phyloP scores from a whole-genome alignment of 352 stramenopile genomes.

The Phytophthora europaea region DNA sequence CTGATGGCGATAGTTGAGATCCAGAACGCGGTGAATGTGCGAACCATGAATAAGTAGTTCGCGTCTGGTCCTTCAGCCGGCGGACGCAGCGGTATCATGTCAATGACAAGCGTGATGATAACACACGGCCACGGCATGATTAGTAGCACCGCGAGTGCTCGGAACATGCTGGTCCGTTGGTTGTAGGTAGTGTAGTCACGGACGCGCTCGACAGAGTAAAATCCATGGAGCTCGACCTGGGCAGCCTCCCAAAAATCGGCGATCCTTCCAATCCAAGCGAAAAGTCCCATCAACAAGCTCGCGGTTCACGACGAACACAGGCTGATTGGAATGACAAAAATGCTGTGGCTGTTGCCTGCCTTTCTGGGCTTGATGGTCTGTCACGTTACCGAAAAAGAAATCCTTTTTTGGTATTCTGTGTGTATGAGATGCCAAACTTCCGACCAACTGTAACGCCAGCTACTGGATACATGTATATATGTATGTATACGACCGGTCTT shows the following conservation, averaged over 20 bases:
- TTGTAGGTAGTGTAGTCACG: constrained; percentile 12
- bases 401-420: too few species aligned
- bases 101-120: constrained; percentile 24
- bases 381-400: too few species aligned
- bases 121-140: constrained; percentile 30
- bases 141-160: neutral
- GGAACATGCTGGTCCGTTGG: neutral
- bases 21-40: constrained; percentile 23
- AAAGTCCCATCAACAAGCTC: neutral
- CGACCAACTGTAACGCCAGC: too few species aligned
- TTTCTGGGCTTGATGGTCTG: neutral
- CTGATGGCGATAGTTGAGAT: constrained; percentile 26
- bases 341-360: neutral
- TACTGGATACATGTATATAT: too few species aligned
- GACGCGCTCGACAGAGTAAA: constrained; percentile 25
- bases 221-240: constrained; percentile 33
- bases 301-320: neutral
- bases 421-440: too few species aligned
- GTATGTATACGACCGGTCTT: too few species aligned
- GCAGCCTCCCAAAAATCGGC: constrained; percentile 5
- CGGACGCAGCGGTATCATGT: constrained; percentile 31
- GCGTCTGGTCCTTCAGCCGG: constrained; percentile 7
- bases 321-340: too few species aligned
- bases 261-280: constrained; percentile 1
- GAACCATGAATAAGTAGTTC: constrained; percentile 32